Base-by-base conservation (phyloP, 129 eudicot genomes). In the Cynara cardunculus region DNA sequence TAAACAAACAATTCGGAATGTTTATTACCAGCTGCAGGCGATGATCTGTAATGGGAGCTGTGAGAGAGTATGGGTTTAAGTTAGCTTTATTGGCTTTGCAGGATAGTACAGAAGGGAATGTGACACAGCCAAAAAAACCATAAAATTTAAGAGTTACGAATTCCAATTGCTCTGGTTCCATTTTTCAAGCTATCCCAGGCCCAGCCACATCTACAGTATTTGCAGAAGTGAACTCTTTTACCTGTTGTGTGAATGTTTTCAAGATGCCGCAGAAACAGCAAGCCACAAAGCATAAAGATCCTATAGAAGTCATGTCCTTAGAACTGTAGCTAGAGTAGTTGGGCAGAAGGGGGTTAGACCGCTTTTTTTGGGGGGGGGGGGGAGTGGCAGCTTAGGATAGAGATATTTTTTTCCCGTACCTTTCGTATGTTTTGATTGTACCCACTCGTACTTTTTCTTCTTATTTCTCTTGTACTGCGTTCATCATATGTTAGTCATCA, bases 51-150 rank as follows among this genome's bases (percentile, higher is more conserved):
- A 30, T 71, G 26, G 24, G 25, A 71, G 49, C 28, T 71, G 75
- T 32, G 53, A 71, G 53, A 64, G 25, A 10, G 37, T 22, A 19
- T 12, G 72, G 30, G 72, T 32, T 61, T 62, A 31, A 62, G 72
- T 39, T 13, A 76, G 24, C 59, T 11, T 76, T 65, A 75, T 34
- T 13, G 71, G 75, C 26, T 69, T 75, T 75, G 31, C 71, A 28
- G 49, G 9, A 74, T 74, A 49, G 68, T 28, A n/a, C 25, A 44
- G 66, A 73, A 22, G 49, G 27, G 46, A 1, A 28, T 18, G 13
- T 75, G 34, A 56, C 64, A 12, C n/a, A 27, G 35, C 74, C 26
- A 28, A 41, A 75, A 75, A 59, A 27, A 30, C 10, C 70, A 18
- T 74, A 74, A 5, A 7, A 18, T 53, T 16, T n/a, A 53, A 53